Percentiles rank a stretch among this genome's conserved stretches.
Evolutionary conservation across 495 filamentous ascomycete species (phyloP).

Genomic region (Penicillium cataractarum): DNA sequence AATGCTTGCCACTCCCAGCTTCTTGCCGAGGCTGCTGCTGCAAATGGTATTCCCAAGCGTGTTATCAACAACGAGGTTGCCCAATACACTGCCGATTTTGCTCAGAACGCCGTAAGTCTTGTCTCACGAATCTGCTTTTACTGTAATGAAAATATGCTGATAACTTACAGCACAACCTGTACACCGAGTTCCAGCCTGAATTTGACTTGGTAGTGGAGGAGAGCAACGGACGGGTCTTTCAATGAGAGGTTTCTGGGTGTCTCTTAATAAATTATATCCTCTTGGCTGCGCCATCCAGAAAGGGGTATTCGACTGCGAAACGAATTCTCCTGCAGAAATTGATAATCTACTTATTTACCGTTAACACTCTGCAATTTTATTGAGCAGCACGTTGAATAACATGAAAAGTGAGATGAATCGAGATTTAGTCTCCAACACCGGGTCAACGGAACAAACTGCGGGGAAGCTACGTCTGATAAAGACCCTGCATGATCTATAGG

Average conservation of each 20-base stretch:
- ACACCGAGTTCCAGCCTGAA: conserved; percentile 51
- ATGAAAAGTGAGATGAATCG: background rate
- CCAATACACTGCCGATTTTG: conserved; percentile 42
- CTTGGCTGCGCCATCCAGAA: too few species aligned
- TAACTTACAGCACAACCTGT: conserved; percentile 43
- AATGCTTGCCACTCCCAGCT: conserved; percentile 68
- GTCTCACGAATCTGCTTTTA: background rate
- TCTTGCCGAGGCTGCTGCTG: conserved; percentile 64
- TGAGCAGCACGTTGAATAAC: background rate
- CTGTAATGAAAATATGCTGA: conserved; percentile 1
- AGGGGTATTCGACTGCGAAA: background rate
- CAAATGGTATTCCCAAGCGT: conserved; percentile 59
- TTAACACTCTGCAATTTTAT: background rate
- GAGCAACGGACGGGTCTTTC: conserved; percentile 44
- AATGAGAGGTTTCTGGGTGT: conserved; percentile 19
- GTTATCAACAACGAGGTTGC: conserved; percentile 47
- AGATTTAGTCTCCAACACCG: background rate
- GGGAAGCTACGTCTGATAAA: background rate
- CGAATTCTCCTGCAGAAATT: background rate
- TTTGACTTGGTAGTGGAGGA: conserved; percentile 51
- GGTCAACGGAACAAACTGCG: background rate
- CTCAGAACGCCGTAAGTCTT: conserved; percentile 45
- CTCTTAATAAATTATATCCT: background rate
- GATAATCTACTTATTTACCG: background rate
- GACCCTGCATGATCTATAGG: background rate